Conservation (phyloP, 345 rosid genomes). For the Lepidium aucheri region DNA sequence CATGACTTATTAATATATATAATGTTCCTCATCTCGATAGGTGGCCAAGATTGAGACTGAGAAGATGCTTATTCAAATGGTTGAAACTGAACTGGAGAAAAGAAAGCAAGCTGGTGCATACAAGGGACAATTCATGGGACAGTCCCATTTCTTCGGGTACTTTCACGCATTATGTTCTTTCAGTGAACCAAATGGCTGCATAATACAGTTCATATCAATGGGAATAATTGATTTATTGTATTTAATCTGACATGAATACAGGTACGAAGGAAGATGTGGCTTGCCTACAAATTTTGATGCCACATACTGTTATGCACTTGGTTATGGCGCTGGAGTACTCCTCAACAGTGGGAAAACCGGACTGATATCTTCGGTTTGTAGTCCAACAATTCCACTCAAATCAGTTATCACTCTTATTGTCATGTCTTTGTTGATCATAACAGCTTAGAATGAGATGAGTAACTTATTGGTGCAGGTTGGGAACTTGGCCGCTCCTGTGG, state of each 20-base stretch:
- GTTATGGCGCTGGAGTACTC: constrained; percentile 88
- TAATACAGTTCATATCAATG: background rate
- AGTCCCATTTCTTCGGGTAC: constrained; percentile 98
- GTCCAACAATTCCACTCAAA: background rate
- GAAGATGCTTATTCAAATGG: constrained; percentile 99
- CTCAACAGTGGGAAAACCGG: constrained; percentile 91
- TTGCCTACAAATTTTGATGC: constrained; percentile 96
- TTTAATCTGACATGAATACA: constrained; percentile 15
- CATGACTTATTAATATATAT: background rate
- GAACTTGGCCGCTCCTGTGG: constrained; percentile 79
- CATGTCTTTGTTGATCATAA: background rate
- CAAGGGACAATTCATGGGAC: constrained; percentile 68
- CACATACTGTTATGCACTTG: constrained; percentile 90
- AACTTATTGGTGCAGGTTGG: constrained; percentile 54
- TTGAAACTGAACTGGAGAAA: constrained; percentile 88
- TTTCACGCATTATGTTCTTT: background rate
- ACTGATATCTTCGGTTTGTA: constrained; percentile 80
- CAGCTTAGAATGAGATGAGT: background rate
- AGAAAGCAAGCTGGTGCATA: constrained; percentile 74
- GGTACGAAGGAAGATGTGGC: constrained; percentile 99
- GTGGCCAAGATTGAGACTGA: constrained; percentile 99
- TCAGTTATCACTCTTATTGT: background rate
- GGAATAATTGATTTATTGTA: background rate
- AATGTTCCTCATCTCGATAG: constrained; percentile 27
- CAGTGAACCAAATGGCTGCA: background rate